Evolutionary conservation across 2,329 filamentous ascomycete species (phyloP).

Genomic region (Epichloe aotearoae): DNA sequence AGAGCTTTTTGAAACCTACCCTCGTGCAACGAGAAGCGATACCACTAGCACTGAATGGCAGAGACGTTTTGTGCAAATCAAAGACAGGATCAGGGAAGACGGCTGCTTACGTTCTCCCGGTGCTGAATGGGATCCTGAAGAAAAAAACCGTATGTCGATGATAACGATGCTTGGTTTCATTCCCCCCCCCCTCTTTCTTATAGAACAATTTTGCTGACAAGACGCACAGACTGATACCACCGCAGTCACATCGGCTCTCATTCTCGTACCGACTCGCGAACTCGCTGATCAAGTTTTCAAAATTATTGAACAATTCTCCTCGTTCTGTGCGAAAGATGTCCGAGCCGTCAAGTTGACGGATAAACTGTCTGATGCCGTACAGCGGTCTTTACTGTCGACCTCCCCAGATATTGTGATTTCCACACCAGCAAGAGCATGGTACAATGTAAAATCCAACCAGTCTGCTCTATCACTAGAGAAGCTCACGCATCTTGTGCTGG

Average conservation of each 20-base stretch:
- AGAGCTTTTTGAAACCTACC: slow-evolving; percentile 79
- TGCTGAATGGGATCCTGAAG: slow-evolving; percentile 74
- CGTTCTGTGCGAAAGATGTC: slow-evolving; percentile 76
- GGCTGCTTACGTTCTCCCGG: slow-evolving; percentile 81
- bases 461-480: slow-evolving; percentile 53
- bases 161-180: neutral
- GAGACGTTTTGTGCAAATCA: slow-evolving; percentile 81
- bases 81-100: slow-evolving; percentile 97
- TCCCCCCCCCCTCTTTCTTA: neutral
- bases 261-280: slow-evolving; percentile 89
- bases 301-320: slow-evolving; percentile 60
- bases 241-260: slow-evolving; percentile 56
- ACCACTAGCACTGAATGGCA: slow-evolving; percentile 72
- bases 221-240: slow-evolving; percentile 31
- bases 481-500: slow-evolving; percentile 70
- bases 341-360: slow-evolving; percentile 76
- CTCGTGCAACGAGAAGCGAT: slow-evolving; percentile 78
- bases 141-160: slow-evolving; percentile 47
- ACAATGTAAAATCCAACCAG: slow-evolving; percentile 57
- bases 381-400: slow-evolving; percentile 73
- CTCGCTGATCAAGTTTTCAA: slow-evolving; percentile 84
- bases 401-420: slow-evolving; percentile 81
- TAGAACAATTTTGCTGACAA: slow-evolving; percentile 1
- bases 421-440: slow-evolving; percentile 72
- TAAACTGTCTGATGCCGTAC: slow-evolving; percentile 80